Evolutionary conservation across 805 yeast species (phyloP).

Genomic region (Lipomyces yamadae): DNA sequence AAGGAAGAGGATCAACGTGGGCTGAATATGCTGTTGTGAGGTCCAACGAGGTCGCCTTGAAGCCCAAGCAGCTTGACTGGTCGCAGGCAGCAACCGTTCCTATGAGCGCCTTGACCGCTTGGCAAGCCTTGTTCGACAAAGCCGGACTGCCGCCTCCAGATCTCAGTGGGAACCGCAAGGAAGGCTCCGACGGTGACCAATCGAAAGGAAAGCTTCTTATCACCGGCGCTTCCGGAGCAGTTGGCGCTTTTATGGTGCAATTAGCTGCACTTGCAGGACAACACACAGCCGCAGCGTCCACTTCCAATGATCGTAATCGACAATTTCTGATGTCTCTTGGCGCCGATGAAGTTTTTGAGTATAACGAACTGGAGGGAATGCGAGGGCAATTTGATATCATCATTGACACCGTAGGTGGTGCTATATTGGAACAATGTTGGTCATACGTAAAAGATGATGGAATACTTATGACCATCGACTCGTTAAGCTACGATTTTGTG

Average conservation of each 20-base stretch:
- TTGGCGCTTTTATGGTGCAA: conserved; percentile 2
- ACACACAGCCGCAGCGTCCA: neutral
- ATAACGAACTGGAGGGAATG: conserved; percentile 1
- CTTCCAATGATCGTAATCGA: conserved; percentile 6
- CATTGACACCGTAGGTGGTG: conserved; percentile 7
- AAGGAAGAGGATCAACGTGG: neutral
- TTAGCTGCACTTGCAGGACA: conserved; percentile 4
- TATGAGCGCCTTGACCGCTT: conserved; percentile 9
- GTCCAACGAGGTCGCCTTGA: neutral
- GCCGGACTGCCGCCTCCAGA: neutral
- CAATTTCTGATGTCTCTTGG: conserved; percentile 4
- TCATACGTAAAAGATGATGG: conserved; percentile 6
- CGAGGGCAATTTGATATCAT: neutral
- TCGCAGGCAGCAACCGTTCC: conserved; percentile 1
- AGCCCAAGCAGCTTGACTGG: conserved; percentile 4
- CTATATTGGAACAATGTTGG: conserved; percentile 5
- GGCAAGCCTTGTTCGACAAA: conserved; percentile 6
- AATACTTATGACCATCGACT: neutral
- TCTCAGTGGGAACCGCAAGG: neutral
- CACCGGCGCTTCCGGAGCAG: conserved; percentile 1
- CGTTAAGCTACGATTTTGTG: conserved; percentile 5
- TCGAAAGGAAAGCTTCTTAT: neutral
- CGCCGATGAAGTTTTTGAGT: neutral
- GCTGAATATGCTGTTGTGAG: neutral
- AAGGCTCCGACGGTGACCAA: neutral